Evolutionary conservation across 1,139 yeast species (phyloP).

Genomic region (Yamadazyma aaseri): DNA sequence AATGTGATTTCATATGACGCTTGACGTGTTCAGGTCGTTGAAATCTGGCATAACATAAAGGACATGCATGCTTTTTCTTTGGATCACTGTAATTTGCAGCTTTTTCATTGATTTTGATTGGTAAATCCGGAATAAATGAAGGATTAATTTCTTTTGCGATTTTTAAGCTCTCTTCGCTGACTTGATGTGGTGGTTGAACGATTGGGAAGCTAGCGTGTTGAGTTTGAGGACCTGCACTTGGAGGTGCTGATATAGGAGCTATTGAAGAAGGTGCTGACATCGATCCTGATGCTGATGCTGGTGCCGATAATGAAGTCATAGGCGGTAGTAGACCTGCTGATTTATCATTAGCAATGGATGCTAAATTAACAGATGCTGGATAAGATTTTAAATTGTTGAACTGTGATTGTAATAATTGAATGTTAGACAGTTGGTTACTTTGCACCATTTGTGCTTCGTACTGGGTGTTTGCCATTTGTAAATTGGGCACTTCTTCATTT

Average conservation of each 20-base stretch:
- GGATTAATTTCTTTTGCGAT: constrained; percentile 16
- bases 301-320: constrained; percentile 28
- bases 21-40: constrained; percentile 92
- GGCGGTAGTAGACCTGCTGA: constrained; percentile 34
- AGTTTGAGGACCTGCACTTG: constrained; percentile 4
- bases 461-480: constrained; percentile 1
- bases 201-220: constrained; percentile 2
- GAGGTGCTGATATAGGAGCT: constrained; percentile 3
- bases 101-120: constrained; percentile 24
- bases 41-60: constrained; percentile 72
- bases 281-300: constrained; percentile 8
- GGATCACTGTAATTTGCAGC: constrained; percentile 44
- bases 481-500: no score
- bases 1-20: constrained; percentile 84
- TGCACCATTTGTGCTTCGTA: constrained; percentile 2
- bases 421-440: constrained; percentile 8
- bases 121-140: constrained; percentile 20
- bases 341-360: constrained; percentile 23
- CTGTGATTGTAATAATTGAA: constrained; percentile 16
- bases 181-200: constrained; percentile 8
- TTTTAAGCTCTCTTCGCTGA: constrained; percentile 9
- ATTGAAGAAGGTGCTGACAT: constrained; percentile 4
- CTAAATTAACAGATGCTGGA: constrained; percentile 40
- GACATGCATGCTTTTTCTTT: constrained; percentile 70
- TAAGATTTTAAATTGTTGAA: constrained; percentile 30